phyloP scores from a whole-genome alignment of 2,329 filamentous ascomycete species.

The Colletotrichum tanaceti region DNA sequence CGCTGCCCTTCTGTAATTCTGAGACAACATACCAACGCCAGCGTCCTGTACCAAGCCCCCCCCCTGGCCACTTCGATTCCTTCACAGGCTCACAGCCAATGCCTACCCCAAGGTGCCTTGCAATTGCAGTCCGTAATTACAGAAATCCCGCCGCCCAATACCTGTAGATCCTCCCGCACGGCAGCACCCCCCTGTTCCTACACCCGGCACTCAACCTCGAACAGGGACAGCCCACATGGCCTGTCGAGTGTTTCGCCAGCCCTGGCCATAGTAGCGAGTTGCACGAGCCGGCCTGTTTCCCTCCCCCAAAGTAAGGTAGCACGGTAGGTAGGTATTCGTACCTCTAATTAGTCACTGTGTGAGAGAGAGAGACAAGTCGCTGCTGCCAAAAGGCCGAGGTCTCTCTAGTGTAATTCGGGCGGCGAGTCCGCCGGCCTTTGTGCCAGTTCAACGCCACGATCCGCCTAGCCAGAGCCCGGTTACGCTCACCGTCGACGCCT shows the following conservation, averaged over 20 bases:
- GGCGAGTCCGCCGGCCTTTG: neutral
- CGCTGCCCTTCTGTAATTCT: neutral
- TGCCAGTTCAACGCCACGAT: constrained; percentile 32
- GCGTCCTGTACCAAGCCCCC: constrained; percentile 15
- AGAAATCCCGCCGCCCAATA: constrained; percentile 30
- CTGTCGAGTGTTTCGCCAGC: constrained; percentile 35
- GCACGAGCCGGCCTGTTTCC: constrained; percentile 24
- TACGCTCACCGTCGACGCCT: constrained; percentile 35
- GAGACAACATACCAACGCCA: constrained; percentile 18
- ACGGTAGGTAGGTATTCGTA: too few relatives aligned
- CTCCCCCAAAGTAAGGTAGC: too few relatives aligned
- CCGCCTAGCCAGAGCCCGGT: constrained; percentile 11
- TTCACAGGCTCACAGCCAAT: constrained; percentile 30
- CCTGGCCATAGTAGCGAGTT: constrained; percentile 27
- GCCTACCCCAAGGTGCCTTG: constrained; percentile 27
- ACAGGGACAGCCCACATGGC: constrained; percentile 40
- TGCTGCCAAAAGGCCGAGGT: constrained; percentile 21
- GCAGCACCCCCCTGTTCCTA: constrained; percentile 19
- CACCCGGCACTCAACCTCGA: constrained; percentile 42
- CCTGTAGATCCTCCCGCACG: constrained; percentile 35
- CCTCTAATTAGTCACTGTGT: too few relatives aligned
- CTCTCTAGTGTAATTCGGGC: too few relatives aligned
- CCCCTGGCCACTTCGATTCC: constrained; percentile 10
- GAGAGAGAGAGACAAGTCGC: neutral
- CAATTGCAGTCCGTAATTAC: constrained; percentile 36